Evolutionary conservation across 441 rosid species (phyloP).

Genomic region (Dalechampia spathulata): DNA sequence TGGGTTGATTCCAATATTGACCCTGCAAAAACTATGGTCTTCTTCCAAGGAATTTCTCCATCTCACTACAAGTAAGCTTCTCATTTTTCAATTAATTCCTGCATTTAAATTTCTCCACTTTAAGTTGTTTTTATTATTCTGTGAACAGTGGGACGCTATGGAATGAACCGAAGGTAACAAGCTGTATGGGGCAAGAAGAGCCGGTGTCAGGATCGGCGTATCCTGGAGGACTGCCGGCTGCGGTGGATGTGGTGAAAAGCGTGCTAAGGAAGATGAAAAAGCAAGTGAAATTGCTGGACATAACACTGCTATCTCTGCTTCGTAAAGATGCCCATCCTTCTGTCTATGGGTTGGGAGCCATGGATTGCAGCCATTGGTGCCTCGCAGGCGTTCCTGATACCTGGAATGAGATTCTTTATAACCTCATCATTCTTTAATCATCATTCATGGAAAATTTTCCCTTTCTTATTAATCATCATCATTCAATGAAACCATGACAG

Average conservation of each 20-base stretch:
- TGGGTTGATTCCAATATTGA: slow-evolving; percentile 71
- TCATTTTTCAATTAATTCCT: neutral
- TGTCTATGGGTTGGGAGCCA: slow-evolving; percentile 38
- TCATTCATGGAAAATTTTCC: no score
- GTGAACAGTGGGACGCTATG: slow-evolving; percentile 49
- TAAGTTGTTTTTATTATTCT: neutral
- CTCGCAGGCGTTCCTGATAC: slow-evolving; percentile 89
- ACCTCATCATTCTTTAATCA: slow-evolving; percentile 21
- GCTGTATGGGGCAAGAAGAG: slow-evolving; percentile 49
- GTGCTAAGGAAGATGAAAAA: slow-evolving; percentile 38
- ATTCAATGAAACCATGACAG: no score
- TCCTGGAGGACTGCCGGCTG: slow-evolving; percentile 69
- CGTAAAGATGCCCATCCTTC: slow-evolving; percentile 94
- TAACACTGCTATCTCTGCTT: slow-evolving; percentile 60
- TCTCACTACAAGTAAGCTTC: slow-evolving; percentile 74
- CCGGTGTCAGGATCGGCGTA: slow-evolving; percentile 53
- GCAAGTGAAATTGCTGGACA: slow-evolving; percentile 61
- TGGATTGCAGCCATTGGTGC: slow-evolving; percentile 97
- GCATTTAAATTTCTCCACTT: no score
- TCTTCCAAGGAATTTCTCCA: slow-evolving; percentile 87
- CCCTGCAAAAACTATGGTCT: slow-evolving; percentile 51
- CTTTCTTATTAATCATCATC: no score
- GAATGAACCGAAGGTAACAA: slow-evolving; percentile 63
- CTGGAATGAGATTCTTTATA: slow-evolving; percentile 86
- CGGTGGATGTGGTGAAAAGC: slow-evolving; percentile 53